Evolutionary conservation across 2,329 filamentous ascomycete genomes (phyloP).

Genomic region (Claviceps citrina): DNA sequence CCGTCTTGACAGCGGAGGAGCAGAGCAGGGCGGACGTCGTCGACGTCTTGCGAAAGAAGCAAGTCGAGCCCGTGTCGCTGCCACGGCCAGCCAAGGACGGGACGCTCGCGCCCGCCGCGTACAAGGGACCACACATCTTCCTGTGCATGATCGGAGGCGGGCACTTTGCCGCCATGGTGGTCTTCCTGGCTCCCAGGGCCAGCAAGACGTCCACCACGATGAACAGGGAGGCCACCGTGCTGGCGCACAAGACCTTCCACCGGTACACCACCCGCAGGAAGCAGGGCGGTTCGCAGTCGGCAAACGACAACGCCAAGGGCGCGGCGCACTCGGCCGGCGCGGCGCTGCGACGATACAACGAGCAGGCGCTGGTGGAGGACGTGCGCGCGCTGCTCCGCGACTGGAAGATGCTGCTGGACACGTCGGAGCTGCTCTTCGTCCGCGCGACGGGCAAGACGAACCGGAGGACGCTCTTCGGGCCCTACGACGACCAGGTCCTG

Average conservation of each 20-base stretch:
- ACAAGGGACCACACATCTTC: constrained; percentile 73
- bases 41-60: constrained; percentile 58
- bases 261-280: constrained; percentile 92
- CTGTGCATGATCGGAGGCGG: constrained; percentile 97
- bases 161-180: constrained; percentile 93
- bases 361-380: constrained; percentile 77
- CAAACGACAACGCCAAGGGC: constrained; percentile 88
- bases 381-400: constrained; percentile 65
- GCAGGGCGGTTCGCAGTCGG: constrained; percentile 87
- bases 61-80: constrained; percentile 47
- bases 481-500: constrained; percentile 78
- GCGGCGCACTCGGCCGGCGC: constrained; percentile 88
- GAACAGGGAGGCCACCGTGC: constrained; percentile 70
- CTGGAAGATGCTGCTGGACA: constrained; percentile 78
- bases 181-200: constrained; percentile 69
- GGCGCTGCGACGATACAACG: constrained; percentile 80
- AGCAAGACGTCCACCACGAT: constrained; percentile 53
- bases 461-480: constrained; percentile 71
- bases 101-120: constrained; percentile 35
- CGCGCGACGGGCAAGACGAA: constrained; percentile 81
- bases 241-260: constrained; percentile 96
- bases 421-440: constrained; percentile 72
- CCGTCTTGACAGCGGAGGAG: constrained; percentile 61
- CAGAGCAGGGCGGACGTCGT: constrained; percentile 45
- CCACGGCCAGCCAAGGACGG: constrained; percentile 43